These are phyloP conservation scores for Fistulifera pelliculosa DNA, from an alignment of 108 stramenopile species.

Conservation along the genomic window DNA sequence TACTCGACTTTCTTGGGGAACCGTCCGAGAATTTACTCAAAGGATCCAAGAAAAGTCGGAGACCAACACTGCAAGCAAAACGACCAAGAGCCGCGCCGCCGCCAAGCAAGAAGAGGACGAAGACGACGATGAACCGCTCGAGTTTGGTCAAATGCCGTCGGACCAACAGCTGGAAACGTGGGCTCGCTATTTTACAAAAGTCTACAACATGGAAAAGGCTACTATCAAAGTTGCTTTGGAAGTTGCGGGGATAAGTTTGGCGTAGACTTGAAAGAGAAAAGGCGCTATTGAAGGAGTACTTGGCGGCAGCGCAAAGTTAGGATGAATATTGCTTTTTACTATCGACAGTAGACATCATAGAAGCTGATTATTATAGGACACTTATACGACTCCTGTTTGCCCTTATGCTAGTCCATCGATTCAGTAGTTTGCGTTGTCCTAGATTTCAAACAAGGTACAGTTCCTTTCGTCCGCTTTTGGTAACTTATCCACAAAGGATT, in stretches of 20 bases:
- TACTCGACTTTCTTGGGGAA: conserved; percentile 33
- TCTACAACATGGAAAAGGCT: conserved; percentile 21
- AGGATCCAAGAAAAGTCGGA: conserved; percentile 4
- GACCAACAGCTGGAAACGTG: conserved; percentile 7
- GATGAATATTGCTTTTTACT: no score
- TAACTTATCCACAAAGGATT: not conserved
- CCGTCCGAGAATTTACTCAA: conserved; percentile 21
- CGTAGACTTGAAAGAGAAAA: conserved; percentile 15
- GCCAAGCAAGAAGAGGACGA: not conserved
- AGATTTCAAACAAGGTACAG: not conserved
- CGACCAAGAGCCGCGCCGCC: not conserved
- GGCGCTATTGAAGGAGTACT: conserved; percentile 8
- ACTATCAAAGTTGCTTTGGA: conserved; percentile 17
- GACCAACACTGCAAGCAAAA: conserved; percentile 8
- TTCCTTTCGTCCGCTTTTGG: conserved; percentile 1
- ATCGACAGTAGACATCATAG: no score
- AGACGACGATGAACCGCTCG: conserved; percentile 9
- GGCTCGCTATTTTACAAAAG: conserved; percentile 13
- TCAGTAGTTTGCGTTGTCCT: no score
- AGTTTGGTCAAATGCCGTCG: conserved; percentile 6
- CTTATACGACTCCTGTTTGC: no score
- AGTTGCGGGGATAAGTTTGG: conserved; percentile 23
- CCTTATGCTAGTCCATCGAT: no score
- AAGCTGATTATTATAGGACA: no score
- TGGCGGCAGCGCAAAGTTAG: conserved; percentile 11